phyloP scores from a whole-genome alignment of 2,329 filamentous ascomycete species.

The Neonectria hederae region DNA sequence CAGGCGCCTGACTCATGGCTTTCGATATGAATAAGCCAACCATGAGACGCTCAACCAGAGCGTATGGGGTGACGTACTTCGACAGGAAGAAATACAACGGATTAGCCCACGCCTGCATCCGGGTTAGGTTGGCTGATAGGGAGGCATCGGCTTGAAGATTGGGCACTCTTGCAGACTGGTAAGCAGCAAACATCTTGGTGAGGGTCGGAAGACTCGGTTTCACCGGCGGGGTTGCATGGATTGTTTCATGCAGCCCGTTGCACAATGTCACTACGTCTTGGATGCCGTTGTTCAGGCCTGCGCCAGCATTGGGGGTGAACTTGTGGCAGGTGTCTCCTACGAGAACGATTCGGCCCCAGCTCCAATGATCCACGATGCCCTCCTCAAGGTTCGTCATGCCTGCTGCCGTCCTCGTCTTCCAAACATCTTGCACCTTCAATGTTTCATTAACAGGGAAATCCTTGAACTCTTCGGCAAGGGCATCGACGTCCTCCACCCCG shows the following conservation, averaged over 20 bases:
- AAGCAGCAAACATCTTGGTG: background rate
- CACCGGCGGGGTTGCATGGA: background rate
- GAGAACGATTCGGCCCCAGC: slow-evolving; percentile 42
- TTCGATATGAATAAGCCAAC: too few relatives aligned
- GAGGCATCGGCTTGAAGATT: too few relatives aligned
- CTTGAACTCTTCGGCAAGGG: background rate
- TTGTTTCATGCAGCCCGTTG: slow-evolving; percentile 1
- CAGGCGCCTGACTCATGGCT: too few relatives aligned
- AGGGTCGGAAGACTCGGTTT: background rate
- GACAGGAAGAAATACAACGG: too few relatives aligned
- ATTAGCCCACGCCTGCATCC: too few relatives aligned
- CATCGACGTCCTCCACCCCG: slow-evolving; percentile 3
- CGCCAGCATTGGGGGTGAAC: slow-evolving; percentile 45
- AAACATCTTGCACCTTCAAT: slow-evolving; percentile 10
- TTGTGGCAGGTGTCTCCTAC: slow-evolving; percentile 48
- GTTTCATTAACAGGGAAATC: slow-evolving; percentile 11
- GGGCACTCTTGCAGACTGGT: too few relatives aligned
- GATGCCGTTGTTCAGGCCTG: slow-evolving; percentile 42
- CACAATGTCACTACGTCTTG: slow-evolving; percentile 14
- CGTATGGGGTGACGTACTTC: too few relatives aligned
- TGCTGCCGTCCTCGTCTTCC: background rate
- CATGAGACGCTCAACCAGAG: too few relatives aligned
- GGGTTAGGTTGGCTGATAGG: too few relatives aligned
- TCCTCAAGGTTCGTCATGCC: slow-evolving; percentile 46
- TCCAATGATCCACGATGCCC: slow-evolving; percentile 44